Evolutionary conservation across 305 asterid genomes (phyloP), one percentile per base, ranked within the genome.

Genomic region (Stenogyne calaminthoides): DNA sequence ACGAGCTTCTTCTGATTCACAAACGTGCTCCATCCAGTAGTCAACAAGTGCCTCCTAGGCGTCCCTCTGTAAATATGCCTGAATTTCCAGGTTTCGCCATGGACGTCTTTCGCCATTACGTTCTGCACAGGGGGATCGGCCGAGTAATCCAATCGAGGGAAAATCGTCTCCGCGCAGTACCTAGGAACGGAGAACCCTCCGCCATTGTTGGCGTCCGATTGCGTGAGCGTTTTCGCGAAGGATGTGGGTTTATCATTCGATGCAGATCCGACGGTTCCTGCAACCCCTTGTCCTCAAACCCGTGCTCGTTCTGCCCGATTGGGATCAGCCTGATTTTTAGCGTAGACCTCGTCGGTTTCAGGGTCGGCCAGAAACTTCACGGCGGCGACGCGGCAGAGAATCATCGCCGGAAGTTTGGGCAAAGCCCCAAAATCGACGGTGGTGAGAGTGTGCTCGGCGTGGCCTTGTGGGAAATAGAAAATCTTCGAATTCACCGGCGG

Each of bases 401-500:
- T 78, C 84, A 89, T 49, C 15, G 96, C 84, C 15, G 92, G 93
- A 60, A 87, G 72, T 52, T 84, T 85, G 5, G 90, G 89, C 77
- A 87, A 61, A 27, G 78, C 82, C 14, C 91, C 88, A 75, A 90
- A 93, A 87, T 93, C 97, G 16, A 91, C 95, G 10, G 78, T 47
- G 6, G 75, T 39, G 29, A 91, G 90, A 0, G 97, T 88, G 77
- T 93, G 98, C 76, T 89, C 97, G 44, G 86, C 86, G 40, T 84
- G 86, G 39, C 98, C 98, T 75, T 92, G 98, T 1, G 98, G 96
- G 80, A 92, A 93, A 80, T 91, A 91, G 83, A 83, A 91, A 9
- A 93, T 92, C 57, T 76, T 84, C 0, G 96, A 88, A 81, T 91
- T 85, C 80, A 86, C 88, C 47, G 66, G 69, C 72, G 97, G 98